Evolutionary conservation across 768 basidiomycete genomes (phyloP).

Genomic region (Obba rivulosa): DNA sequence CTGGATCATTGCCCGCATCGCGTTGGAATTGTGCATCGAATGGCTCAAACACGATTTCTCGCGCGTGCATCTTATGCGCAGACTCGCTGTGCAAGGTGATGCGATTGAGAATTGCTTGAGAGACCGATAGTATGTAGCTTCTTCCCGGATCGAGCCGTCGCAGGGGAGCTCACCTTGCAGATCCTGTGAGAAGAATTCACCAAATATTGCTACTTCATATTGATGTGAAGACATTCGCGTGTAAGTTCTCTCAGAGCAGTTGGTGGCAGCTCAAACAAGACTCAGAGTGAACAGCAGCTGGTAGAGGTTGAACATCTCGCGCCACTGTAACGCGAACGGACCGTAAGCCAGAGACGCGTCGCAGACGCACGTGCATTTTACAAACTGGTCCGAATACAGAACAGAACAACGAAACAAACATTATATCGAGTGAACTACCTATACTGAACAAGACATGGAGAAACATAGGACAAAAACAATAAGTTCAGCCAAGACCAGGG

Average conservation of each 20-base stretch:
- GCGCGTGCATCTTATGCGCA: conserved; percentile 63
- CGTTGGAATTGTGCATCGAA: conserved; percentile 59
- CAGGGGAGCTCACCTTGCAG: conserved; percentile 29
- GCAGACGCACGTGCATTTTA: no score
- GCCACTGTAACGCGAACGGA: no score
- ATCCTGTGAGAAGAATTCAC: conserved; percentile 75
- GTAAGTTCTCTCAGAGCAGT: not conserved
- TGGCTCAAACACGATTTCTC: conserved; percentile 81
- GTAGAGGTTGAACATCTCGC: no score
- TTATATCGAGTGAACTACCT: no score
- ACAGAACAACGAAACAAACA: no score
- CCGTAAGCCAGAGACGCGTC: no score
- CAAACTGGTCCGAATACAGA: no score
- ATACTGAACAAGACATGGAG: no score
- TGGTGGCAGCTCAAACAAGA: not conserved
- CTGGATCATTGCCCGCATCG: conserved; percentile 59
- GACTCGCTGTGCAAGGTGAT: conserved; percentile 81
- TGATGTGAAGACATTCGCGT: conserved; percentile 36
- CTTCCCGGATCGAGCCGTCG: not conserved
- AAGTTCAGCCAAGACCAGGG: not conserved
- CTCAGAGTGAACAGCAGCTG: no score
- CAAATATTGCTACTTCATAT: conserved; percentile 80
- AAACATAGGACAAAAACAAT: not conserved
- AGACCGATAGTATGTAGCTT: not conserved
- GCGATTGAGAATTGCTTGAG: conserved; percentile 67